Percentiles rank a stretch among this genome's conserved stretches.
Conservation (phyloP, 306 rosid genomes). For the Acacia melanoxylon region DNA sequence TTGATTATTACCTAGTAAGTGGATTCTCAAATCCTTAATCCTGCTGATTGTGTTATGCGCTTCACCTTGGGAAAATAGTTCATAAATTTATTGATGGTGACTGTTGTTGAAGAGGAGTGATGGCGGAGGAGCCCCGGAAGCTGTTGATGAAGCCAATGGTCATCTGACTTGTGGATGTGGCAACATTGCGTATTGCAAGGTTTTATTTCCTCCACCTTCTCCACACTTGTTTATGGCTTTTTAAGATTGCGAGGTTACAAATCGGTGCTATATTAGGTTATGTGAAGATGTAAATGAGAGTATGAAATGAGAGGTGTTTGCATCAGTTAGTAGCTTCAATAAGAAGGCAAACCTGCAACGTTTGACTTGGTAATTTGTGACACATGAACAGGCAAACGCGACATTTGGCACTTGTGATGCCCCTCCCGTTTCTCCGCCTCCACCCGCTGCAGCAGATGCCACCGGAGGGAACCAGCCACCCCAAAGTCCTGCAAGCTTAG, state of each 20-base stretch:
- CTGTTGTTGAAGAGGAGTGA: slow-evolving; percentile 69
- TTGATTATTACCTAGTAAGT: slow-evolving; percentile 79
- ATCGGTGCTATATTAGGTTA: neutral
- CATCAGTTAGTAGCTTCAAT: neutral
- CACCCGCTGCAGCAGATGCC: slow-evolving; percentile 57
- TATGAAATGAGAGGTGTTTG: neutral
- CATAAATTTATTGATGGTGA: slow-evolving; percentile 9
- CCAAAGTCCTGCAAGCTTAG: slow-evolving; percentile 29
- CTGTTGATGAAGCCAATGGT: slow-evolving; percentile 87
- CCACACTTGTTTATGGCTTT: neutral
- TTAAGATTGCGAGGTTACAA: neutral
- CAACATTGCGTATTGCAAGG: slow-evolving; percentile 94
- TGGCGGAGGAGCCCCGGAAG: slow-evolving; percentile 96
- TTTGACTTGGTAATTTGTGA: slow-evolving; percentile 19
- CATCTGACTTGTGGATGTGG: slow-evolving; percentile 93
- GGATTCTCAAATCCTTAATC: neutral
- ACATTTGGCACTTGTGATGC: slow-evolving; percentile 71
- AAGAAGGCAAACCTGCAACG: neutral
- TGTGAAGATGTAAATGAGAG: neutral
- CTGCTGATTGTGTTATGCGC: neutral
- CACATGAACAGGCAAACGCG: slow-evolving; percentile 54
- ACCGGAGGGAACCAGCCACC: slow-evolving; percentile 17
- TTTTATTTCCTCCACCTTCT: slow-evolving; percentile 35
- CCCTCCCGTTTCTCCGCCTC: slow-evolving; percentile 87
- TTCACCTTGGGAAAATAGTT: slow-evolving; percentile 1